A percentile compares a stretch with the other conserved stretches of the same genome.
These are phyloP conservation scores for Setaria viridis DNA, from an alignment of 202 grass and related monocot genomes.

Conservation along the genomic window DNA sequence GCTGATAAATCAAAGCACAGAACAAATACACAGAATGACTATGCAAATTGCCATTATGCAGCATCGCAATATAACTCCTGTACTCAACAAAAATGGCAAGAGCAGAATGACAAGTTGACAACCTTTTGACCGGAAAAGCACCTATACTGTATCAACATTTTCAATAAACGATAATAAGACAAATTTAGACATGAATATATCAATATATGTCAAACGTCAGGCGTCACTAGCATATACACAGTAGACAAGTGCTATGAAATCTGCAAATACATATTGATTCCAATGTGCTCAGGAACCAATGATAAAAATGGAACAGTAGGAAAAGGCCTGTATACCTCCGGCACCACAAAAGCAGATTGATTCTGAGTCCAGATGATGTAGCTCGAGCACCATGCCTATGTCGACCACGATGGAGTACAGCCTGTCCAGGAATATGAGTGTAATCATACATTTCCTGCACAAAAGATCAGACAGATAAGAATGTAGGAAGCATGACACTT, in stretches of 20 bases:
- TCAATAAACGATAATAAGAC: constrained; percentile 9
- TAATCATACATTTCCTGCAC: constrained; percentile 94
- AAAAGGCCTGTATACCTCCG: constrained; percentile 69
- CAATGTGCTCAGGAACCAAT: constrained; percentile 10
- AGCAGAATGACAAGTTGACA: not conserved
- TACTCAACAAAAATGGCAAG: constrained; percentile 1
- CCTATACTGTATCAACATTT: not conserved
- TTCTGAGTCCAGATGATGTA: constrained; percentile 85
- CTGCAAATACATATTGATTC: constrained; percentile 11
- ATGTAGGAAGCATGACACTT: constrained; percentile 14
- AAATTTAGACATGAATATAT: not conserved
- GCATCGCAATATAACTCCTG: not conserved
- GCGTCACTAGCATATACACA: not conserved
- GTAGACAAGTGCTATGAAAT: not conserved
- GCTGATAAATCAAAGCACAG: no score
- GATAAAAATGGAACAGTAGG: constrained; percentile 26
- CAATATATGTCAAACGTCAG: not conserved
- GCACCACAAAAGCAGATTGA: constrained; percentile 98
- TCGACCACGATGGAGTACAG: constrained; percentile 86
- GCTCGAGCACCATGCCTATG: constrained; percentile 93
- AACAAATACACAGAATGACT: no score
- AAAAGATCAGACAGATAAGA: constrained; percentile 30
- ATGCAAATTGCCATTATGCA: no score
- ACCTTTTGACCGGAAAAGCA: not conserved
- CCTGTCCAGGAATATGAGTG: constrained; percentile 79